These are phyloP conservation scores for barrel medic (Medicago truncatula) DNA, from an alignment of 306 rosid genomes.

Conservation along the genomic window MtrunA17r5.0-ANR NC_053049.1:12034001-12034500, in stretches of 20 bases:
- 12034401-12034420: neutral
- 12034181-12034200: too few relatives aligned
- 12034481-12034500: slow-evolving; percentile 42
- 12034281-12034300: neutral
- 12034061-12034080: too few relatives aligned
- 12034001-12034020: too few relatives aligned
- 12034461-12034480: slow-evolving; percentile 40
- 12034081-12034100: too few relatives aligned
- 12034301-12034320: neutral
- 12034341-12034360: neutral
- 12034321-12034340: neutral
- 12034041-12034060: too few relatives aligned
- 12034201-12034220: neutral
- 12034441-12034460: slow-evolving; percentile 49
- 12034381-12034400: neutral
- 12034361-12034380: neutral
- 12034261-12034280: neutral
- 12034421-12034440: neutral
- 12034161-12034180: neutral
- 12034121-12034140: too few relatives aligned
- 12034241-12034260: neutral
- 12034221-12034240: neutral
- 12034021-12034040: too few relatives aligned
- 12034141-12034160: too few relatives aligned
- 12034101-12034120: neutral